These are phyloP conservation scores for Torulaspora maleeae DNA, from an alignment of 805 yeast genomes.

Conservation along the genomic window DNA sequence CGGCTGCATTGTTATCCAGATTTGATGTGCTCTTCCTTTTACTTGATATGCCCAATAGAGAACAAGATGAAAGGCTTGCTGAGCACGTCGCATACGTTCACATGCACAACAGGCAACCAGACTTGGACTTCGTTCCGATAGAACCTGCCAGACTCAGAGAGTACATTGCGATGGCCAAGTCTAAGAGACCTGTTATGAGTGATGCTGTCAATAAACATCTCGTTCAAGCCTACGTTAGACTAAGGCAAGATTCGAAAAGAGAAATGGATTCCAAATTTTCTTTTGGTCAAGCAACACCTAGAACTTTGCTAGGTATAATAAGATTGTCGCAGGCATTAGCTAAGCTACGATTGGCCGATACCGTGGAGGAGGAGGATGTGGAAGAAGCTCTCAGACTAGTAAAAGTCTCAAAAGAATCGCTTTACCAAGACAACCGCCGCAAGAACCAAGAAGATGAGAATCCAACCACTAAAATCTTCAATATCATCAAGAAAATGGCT, in stretches of 20 bases:
- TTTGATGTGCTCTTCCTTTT: slow-evolving; percentile 86
- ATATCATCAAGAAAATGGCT: slow-evolving; percentile 60
- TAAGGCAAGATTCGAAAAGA: slow-evolving; percentile 89
- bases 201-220: slow-evolving; percentile 81
- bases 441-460: slow-evolving; percentile 56
- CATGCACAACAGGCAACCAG: slow-evolving; percentile 87
- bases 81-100: slow-evolving; percentile 94
- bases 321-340: slow-evolving; percentile 95
- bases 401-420: slow-evolving; percentile 81
- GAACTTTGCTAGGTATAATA: slow-evolving; percentile 85
- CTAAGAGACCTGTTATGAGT: slow-evolving; percentile 79
- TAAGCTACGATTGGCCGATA: slow-evolving; percentile 71
- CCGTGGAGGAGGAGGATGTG: slow-evolving; percentile 73
- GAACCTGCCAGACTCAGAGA: slow-evolving; percentile 80
- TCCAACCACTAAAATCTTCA: slow-evolving; percentile 63
- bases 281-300: slow-evolving; percentile 90
- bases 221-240: slow-evolving; percentile 76
- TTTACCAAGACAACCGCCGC: slow-evolving; percentile 50
- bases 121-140: slow-evolving; percentile 65
- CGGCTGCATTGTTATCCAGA: slow-evolving; percentile 93
- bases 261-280: slow-evolving; percentile 66
- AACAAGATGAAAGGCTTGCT: slow-evolving; percentile 80
- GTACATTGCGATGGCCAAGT: slow-evolving; percentile 79
- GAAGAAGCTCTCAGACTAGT: slow-evolving; percentile 90
- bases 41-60: slow-evolving; percentile 77